Evolutionary conservation across 2,329 filamentous ascomycete genomes (phyloP).

Genomic region (Karstenula rhodostoma): DNA sequence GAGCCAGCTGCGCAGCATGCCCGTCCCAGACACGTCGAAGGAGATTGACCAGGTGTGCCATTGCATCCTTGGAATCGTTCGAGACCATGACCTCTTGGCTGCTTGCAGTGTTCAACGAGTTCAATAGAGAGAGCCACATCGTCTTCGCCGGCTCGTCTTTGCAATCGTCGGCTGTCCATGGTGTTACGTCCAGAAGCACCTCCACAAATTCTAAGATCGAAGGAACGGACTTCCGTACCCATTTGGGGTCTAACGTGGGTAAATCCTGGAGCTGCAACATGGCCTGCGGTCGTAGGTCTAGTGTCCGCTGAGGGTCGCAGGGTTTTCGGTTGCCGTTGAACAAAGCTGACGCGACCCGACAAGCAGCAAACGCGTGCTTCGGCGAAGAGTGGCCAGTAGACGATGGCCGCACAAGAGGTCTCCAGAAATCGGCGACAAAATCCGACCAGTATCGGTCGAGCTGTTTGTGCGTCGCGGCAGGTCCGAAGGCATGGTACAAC

Average conservation of each 20-base stretch:
- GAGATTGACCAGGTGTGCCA: conserved; percentile 74
- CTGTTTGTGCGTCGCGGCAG: conserved; percentile 69
- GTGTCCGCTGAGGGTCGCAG: conserved; percentile 79
- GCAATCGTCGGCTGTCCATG: conserved; percentile 53
- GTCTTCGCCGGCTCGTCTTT: conserved; percentile 60
- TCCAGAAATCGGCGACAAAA: conserved; percentile 72
- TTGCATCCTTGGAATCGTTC: conserved; percentile 79
- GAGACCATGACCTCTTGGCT: conserved; percentile 91
- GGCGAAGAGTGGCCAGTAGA: conserved; percentile 8
- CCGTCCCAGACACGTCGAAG: conserved; percentile 73
- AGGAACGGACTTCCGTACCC: conserved; percentile 77
- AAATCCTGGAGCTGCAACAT: conserved; percentile 72
- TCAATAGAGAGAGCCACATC: conserved; percentile 70
- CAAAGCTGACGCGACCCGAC: conserved; percentile 76
- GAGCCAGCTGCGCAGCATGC: conserved; percentile 53
- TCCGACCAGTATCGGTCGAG: conserved; percentile 81
- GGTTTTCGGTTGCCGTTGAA: conserved; percentile 67
- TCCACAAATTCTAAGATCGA: conserved; percentile 71
- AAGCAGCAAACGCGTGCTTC: conserved; percentile 47
- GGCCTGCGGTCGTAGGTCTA: conserved; percentile 59
- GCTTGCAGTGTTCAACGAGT: conserved; percentile 71
- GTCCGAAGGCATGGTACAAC: conserved; percentile 64
- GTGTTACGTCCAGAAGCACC: conserved; percentile 58
- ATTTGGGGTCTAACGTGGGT: conserved; percentile 83
- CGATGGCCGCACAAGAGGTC: conserved; percentile 31